Evolutionary conservation across 208 protist species (phyloP), one percentile per base, ranked within the genome.

Genomic region (Trypanosomatidae sp.): DNA sequence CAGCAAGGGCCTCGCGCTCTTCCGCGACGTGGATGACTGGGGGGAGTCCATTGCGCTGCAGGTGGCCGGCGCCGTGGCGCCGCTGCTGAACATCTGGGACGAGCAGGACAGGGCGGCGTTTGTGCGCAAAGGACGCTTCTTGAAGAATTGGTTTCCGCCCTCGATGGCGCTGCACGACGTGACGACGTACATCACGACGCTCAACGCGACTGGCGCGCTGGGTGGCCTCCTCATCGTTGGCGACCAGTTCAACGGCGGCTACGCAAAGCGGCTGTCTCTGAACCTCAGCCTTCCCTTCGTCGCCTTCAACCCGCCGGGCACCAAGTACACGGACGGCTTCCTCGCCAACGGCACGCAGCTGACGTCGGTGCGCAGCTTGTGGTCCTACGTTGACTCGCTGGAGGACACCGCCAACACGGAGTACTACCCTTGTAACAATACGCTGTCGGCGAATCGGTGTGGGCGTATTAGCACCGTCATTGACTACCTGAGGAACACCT

Each of bases 211-310:
- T n/a, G n/a, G n/a, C n/a, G n/a, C n/a, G n/a, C n/a, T n/a, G n/a
- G n/a, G n/a, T n/a, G n/a, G n/a, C n/a, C n/a, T n/a, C n/a, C n/a
- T n/a, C n/a, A n/a, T n/a, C n/a, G n/a, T n/a, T n/a, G n/a, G n/a
- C n/a, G 89, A 97, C 75, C 84, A 88, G 71, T 97, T 95, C 74
- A 97, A 95, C 70, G 92, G 92, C 49, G 92, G 92, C n/a, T 97
- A 97, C 62, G n/a, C n/a, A n/a, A n/a, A n/a, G n/a, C n/a, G n/a
- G n/a, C n/a, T n/a, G n/a, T n/a, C n/a, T n/a, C n/a, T n/a, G n/a
- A n/a, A n/a, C n/a, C n/a, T n/a, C n/a, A n/a, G n/a, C n/a, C n/a
- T n/a, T n/a, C n/a, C n/a, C n/a, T 95, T 91, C 74, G 85, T 93
- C 10, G 91, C 80, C 9, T 94, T 97, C 74, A 97, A 97, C 73